These are phyloP conservation scores for Fusarium sarcochroum DNA, from an alignment of 2,329 filamentous ascomycete species.

Conservation along the genomic window DNA sequence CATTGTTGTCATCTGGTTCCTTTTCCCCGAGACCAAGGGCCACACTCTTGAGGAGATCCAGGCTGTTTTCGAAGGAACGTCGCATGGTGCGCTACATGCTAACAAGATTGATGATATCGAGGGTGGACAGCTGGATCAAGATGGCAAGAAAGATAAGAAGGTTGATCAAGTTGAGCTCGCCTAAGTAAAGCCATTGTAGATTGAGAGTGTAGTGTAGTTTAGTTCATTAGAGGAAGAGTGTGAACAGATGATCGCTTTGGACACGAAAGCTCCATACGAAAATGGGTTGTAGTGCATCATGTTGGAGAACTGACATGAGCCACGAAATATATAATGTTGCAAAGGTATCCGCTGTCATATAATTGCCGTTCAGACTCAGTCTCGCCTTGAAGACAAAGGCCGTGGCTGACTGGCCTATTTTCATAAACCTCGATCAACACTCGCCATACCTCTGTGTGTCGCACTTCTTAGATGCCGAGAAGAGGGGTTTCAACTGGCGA, in stretches of 20 bases:
- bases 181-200: not conserved
- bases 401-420: too few relatives aligned
- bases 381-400: too few relatives aligned
- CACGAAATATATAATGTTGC: too few relatives aligned
- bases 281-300: too few relatives aligned
- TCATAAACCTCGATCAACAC: too few relatives aligned
- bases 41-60: conserved; percentile 51
- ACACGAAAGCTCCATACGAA: too few relatives aligned
- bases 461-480: not conserved
- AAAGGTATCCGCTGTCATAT: too few relatives aligned
- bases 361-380: too few relatives aligned
- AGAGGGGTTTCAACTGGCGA: not conserved
- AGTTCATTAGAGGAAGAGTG: not conserved
- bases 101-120: conserved; percentile 34
- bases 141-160: conserved; percentile 28
- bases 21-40: conserved; percentile 54
- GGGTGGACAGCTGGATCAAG: not conserved
- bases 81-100: not conserved
- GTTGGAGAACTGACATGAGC: too few relatives aligned
- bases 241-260: not conserved
- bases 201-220: too few relatives aligned
- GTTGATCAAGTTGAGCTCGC: conserved; percentile 40
- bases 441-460: not conserved
- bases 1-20: conserved; percentile 55
- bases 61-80: conserved; percentile 48